Evolutionary conservation across 202 grass and related monocot genomes (phyloP), one percentile per base, ranked within the genome.

Genomic region (Eragrostis tef): DNA sequence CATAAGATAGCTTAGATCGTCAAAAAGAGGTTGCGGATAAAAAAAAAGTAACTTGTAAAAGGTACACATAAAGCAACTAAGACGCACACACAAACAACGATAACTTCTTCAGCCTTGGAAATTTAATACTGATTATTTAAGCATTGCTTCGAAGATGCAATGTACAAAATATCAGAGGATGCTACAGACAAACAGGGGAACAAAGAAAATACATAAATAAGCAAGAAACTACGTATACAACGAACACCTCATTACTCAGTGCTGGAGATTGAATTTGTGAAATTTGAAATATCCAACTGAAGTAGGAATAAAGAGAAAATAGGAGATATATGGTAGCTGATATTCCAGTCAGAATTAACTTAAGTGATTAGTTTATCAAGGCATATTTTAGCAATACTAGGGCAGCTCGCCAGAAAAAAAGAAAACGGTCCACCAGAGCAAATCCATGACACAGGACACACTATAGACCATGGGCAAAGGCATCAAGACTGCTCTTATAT

Each of bases 211-310:
- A 12, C 13, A 19, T 9, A 9, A 66, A 66, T 36, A 56, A 75
- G 61, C 59, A 83, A 46, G 8, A 29, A 34, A 74, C 27, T 53
- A 72, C 12, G 13, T 15, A 70, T 44, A 75, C 17, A 39, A 50
- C 11, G 81, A 26, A n/a, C 6, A 22, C 12, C 13, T 20, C 42
- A 43, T 24, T 20, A 48, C 8, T 41, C 21, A 17, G 80, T 56
- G 43, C 1, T 15, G 2, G 15, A 61, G 42, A 59, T 44, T 57
- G 14, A 34, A 42, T 29, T 34, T 45, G 60, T 61, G 24, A 48
- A 45, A 74, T 69, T 13, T 13, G 24, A 75, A 51, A 29, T 19
- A 84, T 69, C 24, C 29, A 82, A 41, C 68, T 82, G 26, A 68
- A 49, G 4, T 70, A 41, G 22, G 1, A 71, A 45, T 63, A 60